Evolutionary conservation across 768 basidiomycete genomes (phyloP).

Genomic region (Psilocybe cubensis): DNA sequence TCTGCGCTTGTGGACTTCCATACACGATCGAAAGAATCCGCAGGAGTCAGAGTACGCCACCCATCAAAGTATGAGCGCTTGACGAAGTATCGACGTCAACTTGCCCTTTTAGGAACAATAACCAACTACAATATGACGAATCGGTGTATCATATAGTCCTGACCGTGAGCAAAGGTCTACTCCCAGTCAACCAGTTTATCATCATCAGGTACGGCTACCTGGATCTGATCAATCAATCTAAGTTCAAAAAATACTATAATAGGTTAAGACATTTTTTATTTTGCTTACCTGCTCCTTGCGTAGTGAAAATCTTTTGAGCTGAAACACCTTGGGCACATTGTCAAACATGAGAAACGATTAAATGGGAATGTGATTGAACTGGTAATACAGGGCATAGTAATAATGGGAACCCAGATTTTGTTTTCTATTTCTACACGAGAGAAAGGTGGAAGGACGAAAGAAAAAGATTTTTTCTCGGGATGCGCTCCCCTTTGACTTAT

Average conservation of each 20-base stretch:
- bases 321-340: neutral
- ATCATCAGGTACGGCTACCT: neutral
- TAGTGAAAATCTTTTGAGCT: neutral
- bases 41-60: neutral
- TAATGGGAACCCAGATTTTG: conserved; percentile 1
- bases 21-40: neutral
- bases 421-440: conserved; percentile 20
- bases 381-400: conserved; percentile 3
- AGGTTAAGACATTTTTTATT: neutral
- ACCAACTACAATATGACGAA: neutral
- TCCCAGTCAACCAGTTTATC: neutral
- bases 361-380: neutral
- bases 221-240: neutral
- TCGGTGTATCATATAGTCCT: neutral
- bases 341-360: neutral
- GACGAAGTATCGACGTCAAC: conserved; percentile 10
- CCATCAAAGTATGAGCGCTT: conserved; percentile 3
- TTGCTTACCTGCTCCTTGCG: neutral
- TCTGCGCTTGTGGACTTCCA: too few relatives aligned
- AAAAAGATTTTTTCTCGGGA: neutral
- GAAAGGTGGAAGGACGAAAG: neutral
- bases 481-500: neutral
- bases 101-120: neutral
- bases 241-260: neutral
- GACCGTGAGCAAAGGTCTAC: neutral